Conservation (phyloP, 2,329 filamentous ascomycete species). For the Grosmannia serpens region DNA sequence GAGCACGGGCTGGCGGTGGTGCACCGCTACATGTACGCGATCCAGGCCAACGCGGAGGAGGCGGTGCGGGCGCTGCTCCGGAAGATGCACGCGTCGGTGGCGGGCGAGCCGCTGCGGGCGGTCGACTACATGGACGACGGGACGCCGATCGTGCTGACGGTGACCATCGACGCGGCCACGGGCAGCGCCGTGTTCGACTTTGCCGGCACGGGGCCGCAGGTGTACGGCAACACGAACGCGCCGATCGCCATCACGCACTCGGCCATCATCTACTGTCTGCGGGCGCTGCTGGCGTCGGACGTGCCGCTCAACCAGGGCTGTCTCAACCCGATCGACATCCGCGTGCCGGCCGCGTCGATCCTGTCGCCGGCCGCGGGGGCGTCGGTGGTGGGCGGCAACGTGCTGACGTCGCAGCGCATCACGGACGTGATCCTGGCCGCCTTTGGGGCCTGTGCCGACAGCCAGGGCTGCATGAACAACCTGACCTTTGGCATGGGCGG, state of each 20-base stretch:
- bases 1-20: conserved; percentile 42
- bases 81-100: conserved; percentile 45
- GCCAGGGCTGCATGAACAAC: conserved; percentile 19
- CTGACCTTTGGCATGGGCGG: conserved; percentile 1
- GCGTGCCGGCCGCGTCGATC: conserved; percentile 18
- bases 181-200: conserved; percentile 24
- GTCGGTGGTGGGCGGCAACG: conserved; percentile 28
- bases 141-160: conserved; percentile 19
- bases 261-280: conserved; percentile 25
- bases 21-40: conserved; percentile 56
- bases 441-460: conserved; percentile 14
- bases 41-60: conserved; percentile 63
- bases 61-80: conserved; percentile 62
- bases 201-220: conserved; percentile 20
- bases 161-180: conserved; percentile 18
- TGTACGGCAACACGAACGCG: conserved; percentile 10
- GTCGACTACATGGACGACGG: conserved; percentile 28
- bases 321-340: conserved; percentile 20
- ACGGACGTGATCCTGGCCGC: conserved; percentile 20
- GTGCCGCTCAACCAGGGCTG: conserved; percentile 28
- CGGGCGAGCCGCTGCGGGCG: conserved; percentile 15
- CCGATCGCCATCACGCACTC: conserved; percentile 6
- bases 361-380: conserved; percentile 18
- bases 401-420: conserved; percentile 19
- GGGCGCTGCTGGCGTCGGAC: conserved; percentile 22